These are phyloP conservation scores for Nicotiana benthamiana DNA, from an alignment of 257 asterid genomes.

Conservation along the genomic window DNA sequence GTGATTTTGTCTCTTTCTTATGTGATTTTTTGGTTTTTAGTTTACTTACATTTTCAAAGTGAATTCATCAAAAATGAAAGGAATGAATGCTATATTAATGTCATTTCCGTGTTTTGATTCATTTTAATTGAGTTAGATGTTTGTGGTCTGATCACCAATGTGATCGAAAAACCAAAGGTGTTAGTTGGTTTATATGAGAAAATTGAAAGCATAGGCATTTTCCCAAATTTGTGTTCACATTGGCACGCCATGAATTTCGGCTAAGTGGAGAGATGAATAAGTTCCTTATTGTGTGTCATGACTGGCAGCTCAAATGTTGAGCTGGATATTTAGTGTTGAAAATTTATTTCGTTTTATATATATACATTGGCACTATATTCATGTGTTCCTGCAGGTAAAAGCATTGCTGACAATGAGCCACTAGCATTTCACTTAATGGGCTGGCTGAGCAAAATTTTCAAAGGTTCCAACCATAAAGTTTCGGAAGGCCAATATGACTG, in stretches of 20 bases:
- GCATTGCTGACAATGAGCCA: conserved; percentile 26
- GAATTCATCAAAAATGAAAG: neutral
- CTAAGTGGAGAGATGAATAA: neutral
- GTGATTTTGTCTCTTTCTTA: neutral
- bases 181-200: neutral
- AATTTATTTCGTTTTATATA: neutral
- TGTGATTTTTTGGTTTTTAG: neutral
- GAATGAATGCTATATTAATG: neutral
- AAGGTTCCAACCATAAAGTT: conserved; percentile 53
- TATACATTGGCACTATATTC: neutral
- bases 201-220: neutral
- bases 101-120: neutral
- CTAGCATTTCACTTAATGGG: conserved; percentile 44
- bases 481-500: conserved; percentile 54
- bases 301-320: neutral
- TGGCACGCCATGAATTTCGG: neutral
- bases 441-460: conserved; percentile 76
- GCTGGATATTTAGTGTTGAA: neutral
- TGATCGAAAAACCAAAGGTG: neutral
- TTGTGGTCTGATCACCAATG: conserved; percentile 7
- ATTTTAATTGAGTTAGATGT: neutral
- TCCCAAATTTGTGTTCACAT: neutral
- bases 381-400: conserved; percentile 27
- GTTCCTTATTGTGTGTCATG: neutral
- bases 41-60: neutral